Conservation (phyloP, 2,329 filamentous ascomycete species). For the Tolypocladium guangdongense region DNA sequence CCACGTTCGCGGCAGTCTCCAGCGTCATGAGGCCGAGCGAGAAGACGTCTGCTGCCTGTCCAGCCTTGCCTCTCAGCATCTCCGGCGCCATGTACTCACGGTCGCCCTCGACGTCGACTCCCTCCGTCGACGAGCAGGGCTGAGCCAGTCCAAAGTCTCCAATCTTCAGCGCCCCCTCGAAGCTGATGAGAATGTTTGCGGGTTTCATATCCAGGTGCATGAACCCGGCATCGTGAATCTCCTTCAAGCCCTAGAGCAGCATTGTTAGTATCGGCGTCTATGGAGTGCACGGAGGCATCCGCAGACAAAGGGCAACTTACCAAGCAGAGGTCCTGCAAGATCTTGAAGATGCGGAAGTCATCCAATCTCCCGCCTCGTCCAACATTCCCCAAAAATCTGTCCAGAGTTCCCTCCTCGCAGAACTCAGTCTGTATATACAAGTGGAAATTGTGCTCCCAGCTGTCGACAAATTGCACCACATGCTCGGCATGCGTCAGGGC, state of each 20-base stretch:
- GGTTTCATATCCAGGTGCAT: constrained; percentile 81
- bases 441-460: constrained; percentile 77
- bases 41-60: constrained; percentile 89
- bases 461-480: constrained; percentile 70
- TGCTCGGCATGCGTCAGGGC: constrained; percentile 73
- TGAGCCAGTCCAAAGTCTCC: constrained; percentile 79
- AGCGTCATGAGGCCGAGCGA: constrained; percentile 89
- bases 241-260: constrained; percentile 62
- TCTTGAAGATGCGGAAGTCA: constrained; percentile 98
- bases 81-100: constrained; percentile 94
- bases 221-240: constrained; percentile 81
- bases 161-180: constrained; percentile 74
- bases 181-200: constrained; percentile 72
- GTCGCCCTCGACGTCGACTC: constrained; percentile 85
- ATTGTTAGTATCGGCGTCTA: constrained; percentile 3
- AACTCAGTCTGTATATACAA: constrained; percentile 97
- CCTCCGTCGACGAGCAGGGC: constrained; percentile 61
- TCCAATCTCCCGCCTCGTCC: constrained; percentile 80
- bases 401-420: constrained; percentile 86
- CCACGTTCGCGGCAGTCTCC: constrained; percentile 88
- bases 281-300: too few relatives aligned
- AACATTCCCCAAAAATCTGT: constrained; percentile 72
- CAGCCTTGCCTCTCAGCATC: constrained; percentile 74
- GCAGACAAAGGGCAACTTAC: constrained; percentile 39
- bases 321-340: constrained; percentile 73